Percentiles rank a stretch among this genome's conserved stretches.
phyloP scores from a whole-genome alignment of 768 basidiomycete genomes.

The Polyporus arcularius region DNA sequence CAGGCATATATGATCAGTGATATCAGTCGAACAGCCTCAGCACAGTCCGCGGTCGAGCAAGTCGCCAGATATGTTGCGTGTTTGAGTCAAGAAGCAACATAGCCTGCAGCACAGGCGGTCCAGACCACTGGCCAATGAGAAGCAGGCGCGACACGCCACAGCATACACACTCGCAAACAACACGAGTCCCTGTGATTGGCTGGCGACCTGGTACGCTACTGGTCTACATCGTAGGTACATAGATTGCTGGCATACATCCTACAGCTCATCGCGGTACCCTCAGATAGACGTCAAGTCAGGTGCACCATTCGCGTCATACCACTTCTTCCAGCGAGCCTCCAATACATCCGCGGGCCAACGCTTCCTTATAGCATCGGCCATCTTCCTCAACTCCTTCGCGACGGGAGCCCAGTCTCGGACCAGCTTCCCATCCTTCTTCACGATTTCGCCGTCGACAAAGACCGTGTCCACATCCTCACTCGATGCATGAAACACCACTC shows the following conservation, averaged over 20 bases:
- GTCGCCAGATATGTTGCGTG: neutral
- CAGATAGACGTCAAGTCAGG: constrained; percentile 1
- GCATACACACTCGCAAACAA: constrained; percentile 16
- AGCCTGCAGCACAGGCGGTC: neutral
- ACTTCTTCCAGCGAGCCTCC: constrained; percentile 26
- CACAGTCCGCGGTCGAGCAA: neutral
- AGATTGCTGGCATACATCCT: too few relatives aligned
- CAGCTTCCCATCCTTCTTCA: constrained; percentile 30
- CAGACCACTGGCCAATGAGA: constrained; percentile 11
- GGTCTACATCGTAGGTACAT: too few relatives aligned
- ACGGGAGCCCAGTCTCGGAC: constrained; percentile 28
- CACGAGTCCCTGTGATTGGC: neutral
- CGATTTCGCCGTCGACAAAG: constrained; percentile 33
- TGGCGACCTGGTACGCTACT: neutral
- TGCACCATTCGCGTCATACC: constrained; percentile 18
- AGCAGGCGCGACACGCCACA: constrained; percentile 2
- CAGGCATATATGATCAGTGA: constrained; percentile 13
- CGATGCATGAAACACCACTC: constrained; percentile 31
- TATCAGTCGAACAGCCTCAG: neutral
- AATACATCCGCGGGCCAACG: constrained; percentile 24
- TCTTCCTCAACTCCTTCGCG: constrained; percentile 26
- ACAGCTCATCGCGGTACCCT: neutral
- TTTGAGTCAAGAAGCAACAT: too few relatives aligned
- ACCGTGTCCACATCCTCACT: constrained; percentile 33
- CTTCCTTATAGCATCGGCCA: constrained; percentile 21